Evolutionary conservation across 352 stramenopile species (phyloP).

Genomic region (Albugo laibachii): DNA sequence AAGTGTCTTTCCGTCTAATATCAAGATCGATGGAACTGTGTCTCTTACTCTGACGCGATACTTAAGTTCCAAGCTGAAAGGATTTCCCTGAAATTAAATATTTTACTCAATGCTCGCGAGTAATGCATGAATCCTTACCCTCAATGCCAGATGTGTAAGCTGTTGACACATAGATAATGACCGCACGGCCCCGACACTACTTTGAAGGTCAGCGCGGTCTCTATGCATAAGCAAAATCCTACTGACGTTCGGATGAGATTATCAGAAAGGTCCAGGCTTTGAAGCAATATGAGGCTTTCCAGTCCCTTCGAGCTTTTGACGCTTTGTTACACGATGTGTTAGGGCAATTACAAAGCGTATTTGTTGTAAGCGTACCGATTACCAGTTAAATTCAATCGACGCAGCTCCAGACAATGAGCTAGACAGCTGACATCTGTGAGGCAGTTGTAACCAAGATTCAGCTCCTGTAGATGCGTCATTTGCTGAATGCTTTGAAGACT

Average conservation of each 20-base stretch:
- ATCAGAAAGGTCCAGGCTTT: slow-evolving; percentile 44
- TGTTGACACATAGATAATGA: slow-evolving; percentile 42
- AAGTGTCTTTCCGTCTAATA: slow-evolving; percentile 64
- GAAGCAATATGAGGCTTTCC: slow-evolving; percentile 36
- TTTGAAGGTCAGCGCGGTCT: not conserved
- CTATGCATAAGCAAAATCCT: not conserved
- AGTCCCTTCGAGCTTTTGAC: slow-evolving; percentile 37
- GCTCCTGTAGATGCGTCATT: slow-evolving; percentile 38
- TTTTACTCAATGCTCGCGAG: not conserved
- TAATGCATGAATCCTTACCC: slow-evolving; percentile 1
- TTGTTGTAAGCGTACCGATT: slow-evolving; percentile 20
- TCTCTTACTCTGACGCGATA: slow-evolving; percentile 47
- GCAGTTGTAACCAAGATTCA: slow-evolving; percentile 50
- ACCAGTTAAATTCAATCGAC: slow-evolving; percentile 42
- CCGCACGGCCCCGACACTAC: slow-evolving; percentile 35
- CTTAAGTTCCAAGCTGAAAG: slow-evolving; percentile 32
- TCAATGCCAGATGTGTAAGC: slow-evolving; percentile 40
- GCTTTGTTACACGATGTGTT: slow-evolving; percentile 5
- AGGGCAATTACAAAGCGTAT: not conserved
- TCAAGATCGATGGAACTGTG: slow-evolving; percentile 45
- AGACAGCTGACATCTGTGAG: slow-evolving; percentile 32
- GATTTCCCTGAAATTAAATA: slow-evolving; percentile 17
- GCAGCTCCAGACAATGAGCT: slow-evolving; percentile 37
- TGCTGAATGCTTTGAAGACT: slow-evolving; percentile 26
- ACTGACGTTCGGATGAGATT: slow-evolving; percentile 61